Base-by-base conservation (phyloP, 2,329 filamentous ascomycete genomes). In the Colletotrichum cordylinicola region DNA sequence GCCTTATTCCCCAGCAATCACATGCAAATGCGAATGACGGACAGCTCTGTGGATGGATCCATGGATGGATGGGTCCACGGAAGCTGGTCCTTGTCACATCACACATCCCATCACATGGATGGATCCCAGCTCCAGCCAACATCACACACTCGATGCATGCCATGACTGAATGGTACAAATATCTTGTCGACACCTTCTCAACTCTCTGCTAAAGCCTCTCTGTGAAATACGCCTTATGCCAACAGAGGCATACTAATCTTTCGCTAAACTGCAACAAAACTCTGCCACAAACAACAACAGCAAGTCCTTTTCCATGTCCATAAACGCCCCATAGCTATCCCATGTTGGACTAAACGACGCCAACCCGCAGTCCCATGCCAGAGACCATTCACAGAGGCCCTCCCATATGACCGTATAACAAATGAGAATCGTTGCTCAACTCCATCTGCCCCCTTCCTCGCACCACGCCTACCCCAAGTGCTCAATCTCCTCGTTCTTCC, bases 21-120 rank as follows among this genome's bases (percentile, higher is more conserved):
- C 72, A 74, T 74, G 67, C 72, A 74, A 74, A 67, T 37, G 43
- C 43, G 43, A 48, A 60, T 35, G 29, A 74, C 58, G 48, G 48
- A 33, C 65, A 67, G 65, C 31, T n/a, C 43, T 48, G n/a, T 21
- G 43, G 43, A 48, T 35, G 33, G 33, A 13, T 48, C 8, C 16
- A 48, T 48, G 10, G n/a, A 48, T 48, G 10, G n/a, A 48, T 48
- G 10, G 43, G n/a, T 21, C 43, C 43, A n/a, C 39, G 4, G n/a
- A 43, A 43, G 39, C 39, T 43, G 39, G 39, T 12, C 39, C 39
- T n/a, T 43, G 39, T 43, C 39, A 43, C 39, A 0, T n/a, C 39
- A 12, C 39, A 43, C 18, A n/a, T 43, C 16, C 18, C 24, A 6
- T 48, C n/a, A 48, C 43, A 48, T 48, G 43, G 43, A 48, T 48